phyloP scores from a whole-genome alignment of 495 filamentous ascomycete species.

The Patellaria atrata region DNA sequence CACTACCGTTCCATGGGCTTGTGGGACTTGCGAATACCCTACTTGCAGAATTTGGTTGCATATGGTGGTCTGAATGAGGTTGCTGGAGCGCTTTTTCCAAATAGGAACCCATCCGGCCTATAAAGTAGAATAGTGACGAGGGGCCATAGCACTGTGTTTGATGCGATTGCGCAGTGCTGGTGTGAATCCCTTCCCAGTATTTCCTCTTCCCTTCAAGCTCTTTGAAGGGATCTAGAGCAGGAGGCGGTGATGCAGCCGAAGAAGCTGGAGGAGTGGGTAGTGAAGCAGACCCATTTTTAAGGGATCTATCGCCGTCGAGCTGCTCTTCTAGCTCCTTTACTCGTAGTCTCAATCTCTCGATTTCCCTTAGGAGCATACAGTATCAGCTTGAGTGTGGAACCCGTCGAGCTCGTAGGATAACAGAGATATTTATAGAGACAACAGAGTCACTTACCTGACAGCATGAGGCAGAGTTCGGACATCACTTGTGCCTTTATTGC shows the following conservation, averaged over 20 bases:
- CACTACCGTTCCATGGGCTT: neutral
- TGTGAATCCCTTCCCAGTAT: conserved; percentile 21
- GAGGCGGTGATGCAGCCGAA: conserved; percentile 6
- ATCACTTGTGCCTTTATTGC: conserved; percentile 25
- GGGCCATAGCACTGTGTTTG: conserved; percentile 24
- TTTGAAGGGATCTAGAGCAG: conserved; percentile 6
- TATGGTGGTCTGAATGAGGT: conserved; percentile 12
- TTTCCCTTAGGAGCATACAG: conserved; percentile 23
- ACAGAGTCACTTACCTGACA: conserved; percentile 10
- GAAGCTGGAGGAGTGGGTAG: no score
- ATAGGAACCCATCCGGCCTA: conserved; percentile 22
- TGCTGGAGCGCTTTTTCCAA: conserved; percentile 24
- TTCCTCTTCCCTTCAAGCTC: conserved; percentile 5
- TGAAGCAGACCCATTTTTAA: no score
- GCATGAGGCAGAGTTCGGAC: conserved; percentile 28
- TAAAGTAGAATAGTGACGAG: conserved; percentile 24
- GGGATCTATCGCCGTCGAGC: conserved; percentile 9
- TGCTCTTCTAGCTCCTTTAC: conserved; percentile 30
- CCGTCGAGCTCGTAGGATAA: neutral
- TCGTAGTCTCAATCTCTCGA: conserved; percentile 27
- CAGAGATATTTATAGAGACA: conserved; percentile 7
- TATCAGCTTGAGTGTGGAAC: neutral
- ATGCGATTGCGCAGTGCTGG: conserved; percentile 2
- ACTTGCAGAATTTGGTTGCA: conserved; percentile 14
- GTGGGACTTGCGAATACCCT: conserved; percentile 6